Conservation (phyloP, 345 rosid genomes). For the Raphanus sativus region DNA sequence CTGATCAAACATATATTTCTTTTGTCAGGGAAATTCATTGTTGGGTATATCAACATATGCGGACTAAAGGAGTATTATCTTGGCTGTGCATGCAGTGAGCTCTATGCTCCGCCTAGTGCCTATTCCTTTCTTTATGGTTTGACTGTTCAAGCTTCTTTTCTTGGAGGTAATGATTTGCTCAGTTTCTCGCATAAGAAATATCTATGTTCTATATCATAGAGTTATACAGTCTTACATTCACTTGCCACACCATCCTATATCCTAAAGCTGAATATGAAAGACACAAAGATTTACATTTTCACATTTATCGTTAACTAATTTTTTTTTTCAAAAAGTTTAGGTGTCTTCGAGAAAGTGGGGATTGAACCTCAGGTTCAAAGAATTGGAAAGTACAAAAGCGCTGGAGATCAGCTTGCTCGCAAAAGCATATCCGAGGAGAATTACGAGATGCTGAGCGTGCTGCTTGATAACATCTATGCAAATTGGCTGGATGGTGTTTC, state of each 20-base stretch:
- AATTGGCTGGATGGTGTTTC: conserved; percentile 90
- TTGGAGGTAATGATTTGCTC: conserved; percentile 57
- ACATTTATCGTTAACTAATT: conserved; percentile 2
- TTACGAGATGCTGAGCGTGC: conserved; percentile 85
- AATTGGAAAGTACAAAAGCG: conserved; percentile 95
- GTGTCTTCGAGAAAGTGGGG: conserved; percentile 87
- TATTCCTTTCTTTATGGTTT: conserved; percentile 85
- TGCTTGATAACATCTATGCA: conserved; percentile 89
- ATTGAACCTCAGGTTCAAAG: conserved; percentile 86
- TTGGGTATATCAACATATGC: conserved; percentile 73
- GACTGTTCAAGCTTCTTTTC: conserved; percentile 87
- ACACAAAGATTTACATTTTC: neutral
- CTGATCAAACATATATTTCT: conserved; percentile 11
- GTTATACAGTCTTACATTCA: neutral
- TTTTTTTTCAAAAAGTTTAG: conserved; percentile 46
- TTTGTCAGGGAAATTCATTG: conserved; percentile 71
- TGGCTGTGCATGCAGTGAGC: conserved; percentile 81
- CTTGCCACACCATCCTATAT: neutral
- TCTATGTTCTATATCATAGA: neutral
- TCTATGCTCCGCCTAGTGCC: conserved; percentile 94
- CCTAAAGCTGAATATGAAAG: conserved; percentile 3
- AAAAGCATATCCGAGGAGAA: conserved; percentile 88
- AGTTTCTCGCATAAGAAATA: neutral
- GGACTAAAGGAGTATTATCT: conserved; percentile 87
- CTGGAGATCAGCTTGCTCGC: conserved; percentile 86